Evolutionary conservation across 2,329 filamentous ascomycete genomes (phyloP).

Genomic region (Stagonosporopsis tanaceti): DNA sequence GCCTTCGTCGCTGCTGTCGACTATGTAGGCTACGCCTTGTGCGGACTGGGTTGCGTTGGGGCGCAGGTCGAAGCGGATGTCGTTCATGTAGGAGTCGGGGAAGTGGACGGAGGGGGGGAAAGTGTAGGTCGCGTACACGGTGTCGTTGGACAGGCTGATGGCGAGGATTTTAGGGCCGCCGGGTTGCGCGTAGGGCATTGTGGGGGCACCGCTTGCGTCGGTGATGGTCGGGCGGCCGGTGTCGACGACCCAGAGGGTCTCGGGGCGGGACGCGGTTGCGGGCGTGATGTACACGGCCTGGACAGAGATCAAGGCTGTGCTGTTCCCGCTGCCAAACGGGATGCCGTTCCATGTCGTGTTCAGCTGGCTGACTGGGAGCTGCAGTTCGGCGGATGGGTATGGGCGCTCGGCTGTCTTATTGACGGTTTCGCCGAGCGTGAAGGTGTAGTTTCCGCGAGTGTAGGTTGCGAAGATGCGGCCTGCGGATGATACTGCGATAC

Average conservation of each 20-base stretch:
- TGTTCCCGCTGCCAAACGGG: slow-evolving; percentile 56
- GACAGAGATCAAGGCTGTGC: slow-evolving; percentile 56
- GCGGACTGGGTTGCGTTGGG: slow-evolving; percentile 51
- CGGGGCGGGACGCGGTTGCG: slow-evolving; percentile 42
- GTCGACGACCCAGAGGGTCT: slow-evolving; percentile 60
- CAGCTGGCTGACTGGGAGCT: slow-evolving; percentile 57
- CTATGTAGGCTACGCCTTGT: slow-evolving; percentile 60
- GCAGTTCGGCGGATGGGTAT: slow-evolving; percentile 54
- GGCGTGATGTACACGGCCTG: slow-evolving; percentile 61
- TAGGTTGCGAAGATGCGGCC: slow-evolving; percentile 62
- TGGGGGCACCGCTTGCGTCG: slow-evolving; percentile 33
- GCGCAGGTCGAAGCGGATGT: slow-evolving; percentile 60
- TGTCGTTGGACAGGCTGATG: slow-evolving; percentile 55
- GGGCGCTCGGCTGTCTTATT: slow-evolving; percentile 58
- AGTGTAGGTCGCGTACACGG: slow-evolving; percentile 58
- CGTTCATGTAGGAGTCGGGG: slow-evolving; percentile 60
- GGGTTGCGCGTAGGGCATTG: slow-evolving; percentile 46
- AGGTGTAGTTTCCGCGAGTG: slow-evolving; percentile 56
- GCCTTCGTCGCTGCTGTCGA: slow-evolving; percentile 56
- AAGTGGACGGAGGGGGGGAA: slow-evolving; percentile 57
- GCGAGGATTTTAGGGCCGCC: slow-evolving; percentile 63
- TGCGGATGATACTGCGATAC: slow-evolving; percentile 59
- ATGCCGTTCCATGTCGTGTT: slow-evolving; percentile 53
- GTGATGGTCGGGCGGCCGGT: slow-evolving; percentile 54
- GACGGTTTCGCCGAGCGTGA: slow-evolving; percentile 58